phyloP scores from a whole-genome alignment of 257 asterid genomes.

The Ballota nigra region DNA sequence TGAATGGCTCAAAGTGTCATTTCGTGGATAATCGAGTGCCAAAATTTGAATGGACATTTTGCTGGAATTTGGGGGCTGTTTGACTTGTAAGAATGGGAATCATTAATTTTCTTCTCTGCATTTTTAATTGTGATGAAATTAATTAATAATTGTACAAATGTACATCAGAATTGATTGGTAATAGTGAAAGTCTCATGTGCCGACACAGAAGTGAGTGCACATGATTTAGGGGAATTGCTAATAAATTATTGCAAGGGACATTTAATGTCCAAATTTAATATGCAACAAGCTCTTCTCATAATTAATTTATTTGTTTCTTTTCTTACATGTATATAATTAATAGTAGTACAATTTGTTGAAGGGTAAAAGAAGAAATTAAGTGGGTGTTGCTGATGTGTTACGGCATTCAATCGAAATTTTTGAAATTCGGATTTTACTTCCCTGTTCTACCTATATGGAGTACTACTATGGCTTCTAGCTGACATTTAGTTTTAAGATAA shows the following conservation, averaged over 20 bases:
- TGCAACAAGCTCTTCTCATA: background rate
- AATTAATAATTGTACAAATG: background rate
- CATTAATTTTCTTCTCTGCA: conserved; percentile 3
- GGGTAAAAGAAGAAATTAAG: background rate
- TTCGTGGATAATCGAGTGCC: conserved; percentile 28
- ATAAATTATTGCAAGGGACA: conserved; percentile 17
- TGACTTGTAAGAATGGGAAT: conserved; percentile 31
- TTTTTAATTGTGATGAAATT: background rate
- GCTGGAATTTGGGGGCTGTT: conserved; percentile 25
- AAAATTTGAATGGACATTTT: conserved; percentile 19
- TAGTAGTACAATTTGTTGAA: background rate
- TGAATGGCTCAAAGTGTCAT: conserved; percentile 15
- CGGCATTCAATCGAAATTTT: conserved; percentile 10
- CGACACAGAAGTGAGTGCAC: conserved; percentile 38
- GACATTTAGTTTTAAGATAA: background rate
- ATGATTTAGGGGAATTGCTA: conserved; percentile 24
- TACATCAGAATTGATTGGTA: conserved; percentile 13
- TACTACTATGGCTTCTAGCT: background rate
- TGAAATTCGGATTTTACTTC: background rate
- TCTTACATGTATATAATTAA: background rate
- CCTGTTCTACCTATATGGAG: background rate
- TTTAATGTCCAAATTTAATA: conserved; percentile 16
- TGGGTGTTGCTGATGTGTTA: conserved; percentile 7
- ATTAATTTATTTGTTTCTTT: background rate
- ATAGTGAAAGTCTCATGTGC: conserved; percentile 28